These are phyloP conservation scores for Alnus glutinosa DNA, from an alignment of 306 rosid genomes.

Conservation along the genomic window DNA sequence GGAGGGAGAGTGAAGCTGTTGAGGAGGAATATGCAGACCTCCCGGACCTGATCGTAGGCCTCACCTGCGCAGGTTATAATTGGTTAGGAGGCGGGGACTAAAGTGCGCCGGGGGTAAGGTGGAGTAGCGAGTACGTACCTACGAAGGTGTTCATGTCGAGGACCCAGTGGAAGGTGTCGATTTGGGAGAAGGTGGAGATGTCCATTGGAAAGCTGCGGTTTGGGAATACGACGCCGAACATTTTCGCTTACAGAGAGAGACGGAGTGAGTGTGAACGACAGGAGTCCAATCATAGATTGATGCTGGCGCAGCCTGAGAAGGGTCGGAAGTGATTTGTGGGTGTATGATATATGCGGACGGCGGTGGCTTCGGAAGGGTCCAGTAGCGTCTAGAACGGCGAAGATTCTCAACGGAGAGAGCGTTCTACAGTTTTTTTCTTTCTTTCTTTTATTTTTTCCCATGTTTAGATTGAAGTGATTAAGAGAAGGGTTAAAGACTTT, in stretches of 20 bases:
- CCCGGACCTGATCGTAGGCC: conserved; percentile 72
- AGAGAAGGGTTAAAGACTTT: too few relatives aligned
- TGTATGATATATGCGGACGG: neutral
- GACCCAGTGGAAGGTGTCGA: conserved; percentile 88
- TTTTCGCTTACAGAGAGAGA: conserved; percentile 16
- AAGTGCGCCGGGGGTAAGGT: conserved; percentile 2
- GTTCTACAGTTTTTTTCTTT: neutral
- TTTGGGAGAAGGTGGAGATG: conserved; percentile 82
- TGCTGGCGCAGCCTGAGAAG: neutral
- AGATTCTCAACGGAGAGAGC: neutral
- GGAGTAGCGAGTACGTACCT: conserved; percentile 37
- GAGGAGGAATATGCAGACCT: conserved; percentile 81
- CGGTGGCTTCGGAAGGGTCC: neutral
- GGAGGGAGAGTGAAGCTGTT: conserved; percentile 83
- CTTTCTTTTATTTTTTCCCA: too few relatives aligned
- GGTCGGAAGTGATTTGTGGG: neutral
- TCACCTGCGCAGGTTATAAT: conserved; percentile 59
- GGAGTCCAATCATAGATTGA: neutral
- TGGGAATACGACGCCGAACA: conserved; percentile 95
- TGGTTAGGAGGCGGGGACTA: neutral
- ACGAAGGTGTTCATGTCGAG: conserved; percentile 91
- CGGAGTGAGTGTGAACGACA: neutral
- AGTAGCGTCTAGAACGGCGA: neutral
- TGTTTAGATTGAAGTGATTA: too few relatives aligned
- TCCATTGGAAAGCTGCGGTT: conserved; percentile 93